Base-by-base conservation (phyloP, 2,329 filamentous ascomycete species). In the Arthrinium puccinioides region DNA sequence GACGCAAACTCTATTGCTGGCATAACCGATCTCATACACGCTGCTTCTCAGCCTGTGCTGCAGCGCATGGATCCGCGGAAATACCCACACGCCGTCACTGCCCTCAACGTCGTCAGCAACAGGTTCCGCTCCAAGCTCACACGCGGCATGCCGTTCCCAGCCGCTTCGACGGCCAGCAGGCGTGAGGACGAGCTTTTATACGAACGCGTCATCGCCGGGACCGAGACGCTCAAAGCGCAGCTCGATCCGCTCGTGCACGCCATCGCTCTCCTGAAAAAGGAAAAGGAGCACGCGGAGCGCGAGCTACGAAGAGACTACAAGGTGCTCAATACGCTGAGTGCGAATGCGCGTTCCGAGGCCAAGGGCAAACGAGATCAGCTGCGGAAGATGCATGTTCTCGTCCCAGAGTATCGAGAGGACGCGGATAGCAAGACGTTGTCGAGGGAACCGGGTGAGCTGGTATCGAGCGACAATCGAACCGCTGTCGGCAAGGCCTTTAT, bases 81-180 rank as follows among this genome's bases (percentile, higher is more conserved):
- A 30, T 68, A 69, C 40, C 62, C 66, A 13, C 67, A 77, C 39
- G 76, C 78, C 9, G 63, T 75, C 8, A 60, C 69, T 3, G 74
- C 74, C 16, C 62, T 87, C 6, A 64, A 69, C 25, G 64, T 66
- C 26, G 66, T 82, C 19, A 62, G 75, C 7, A 67, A 68, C 27
- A 71, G 70, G 36, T 63, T 87, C 23, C 60, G 71, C 24, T 69
- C 64, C 32, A 81, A 79, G 50, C 60, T 86, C 6, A 57, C 65
- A 13, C 70, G 69, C 23, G 76, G 74, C 9, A 64, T 84, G 36
- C 79, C 79, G n/a, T 84, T 87, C 51, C 82, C 82, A 1, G 76
- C 75, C 21, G 52, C 51, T 14, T 56, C 51, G n/a, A 51, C 50
- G 18, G 56, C 62, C 16, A 66, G 62, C 7, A 63, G 67, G 13